These are phyloP conservation scores for Xylaria sp. DNA, from an alignment of 2,329 filamentous ascomycete species.

Conservation along the genomic window DNA sequence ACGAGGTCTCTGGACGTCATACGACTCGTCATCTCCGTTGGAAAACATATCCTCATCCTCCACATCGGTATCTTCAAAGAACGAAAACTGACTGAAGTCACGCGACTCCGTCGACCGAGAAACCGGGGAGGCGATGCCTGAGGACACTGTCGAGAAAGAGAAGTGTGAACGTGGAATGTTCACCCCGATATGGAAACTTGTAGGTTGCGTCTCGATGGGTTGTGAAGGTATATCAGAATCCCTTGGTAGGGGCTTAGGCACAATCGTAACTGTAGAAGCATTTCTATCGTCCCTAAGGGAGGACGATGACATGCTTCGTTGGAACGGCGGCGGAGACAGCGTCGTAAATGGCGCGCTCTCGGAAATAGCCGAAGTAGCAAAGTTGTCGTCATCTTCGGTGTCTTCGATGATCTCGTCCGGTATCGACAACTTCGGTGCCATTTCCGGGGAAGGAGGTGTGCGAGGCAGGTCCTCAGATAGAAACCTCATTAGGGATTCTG, in stretches of 20 bases:
- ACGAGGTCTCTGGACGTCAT: constrained; percentile 31
- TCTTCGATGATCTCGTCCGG: constrained; percentile 54
- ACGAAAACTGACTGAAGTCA: constrained; percentile 45
- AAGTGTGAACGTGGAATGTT: constrained; percentile 34
- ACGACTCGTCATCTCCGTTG: constrained; percentile 43
- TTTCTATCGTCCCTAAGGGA: constrained; percentile 23
- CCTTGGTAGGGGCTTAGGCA: constrained; percentile 9
- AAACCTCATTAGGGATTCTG: constrained; percentile 57
- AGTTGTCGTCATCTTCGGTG: constrained; percentile 64
- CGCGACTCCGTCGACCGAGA: constrained; percentile 40
- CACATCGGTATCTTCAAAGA: constrained; percentile 51
- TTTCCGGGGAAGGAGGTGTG: constrained; percentile 38
- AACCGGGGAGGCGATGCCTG: constrained; percentile 38
- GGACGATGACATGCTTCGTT: constrained; percentile 40
- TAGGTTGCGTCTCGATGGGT: constrained; percentile 1
- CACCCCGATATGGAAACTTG: constrained; percentile 15
- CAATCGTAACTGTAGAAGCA: constrained; percentile 22
- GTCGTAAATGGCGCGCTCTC: constrained; percentile 50
- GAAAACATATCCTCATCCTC: constrained; percentile 43
- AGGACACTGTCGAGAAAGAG: constrained; percentile 33
- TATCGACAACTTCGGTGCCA: constrained; percentile 41
- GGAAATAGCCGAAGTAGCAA: constrained; percentile 55
- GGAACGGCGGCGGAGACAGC: constrained; percentile 57
- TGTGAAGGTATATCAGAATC: constrained; percentile 25
- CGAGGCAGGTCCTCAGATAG: constrained; percentile 49